Conservation (phyloP, 352 stramenopile genomes). For the Globisporangium apiculatum region DNA sequence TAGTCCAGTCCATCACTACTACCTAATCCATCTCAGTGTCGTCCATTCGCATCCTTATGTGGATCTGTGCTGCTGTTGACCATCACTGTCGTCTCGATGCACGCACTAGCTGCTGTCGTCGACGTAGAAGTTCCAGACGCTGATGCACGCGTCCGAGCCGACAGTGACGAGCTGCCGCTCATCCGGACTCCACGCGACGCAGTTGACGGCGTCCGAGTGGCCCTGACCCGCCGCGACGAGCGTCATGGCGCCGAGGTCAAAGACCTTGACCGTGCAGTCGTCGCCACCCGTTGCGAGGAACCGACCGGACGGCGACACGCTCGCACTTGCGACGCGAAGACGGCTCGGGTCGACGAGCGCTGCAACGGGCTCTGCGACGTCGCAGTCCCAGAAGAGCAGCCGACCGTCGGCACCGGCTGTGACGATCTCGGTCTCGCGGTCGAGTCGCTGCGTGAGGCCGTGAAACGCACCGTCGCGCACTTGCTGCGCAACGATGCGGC, state of each 20-base stretch:
- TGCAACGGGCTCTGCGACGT: slow-evolving; percentile 74
- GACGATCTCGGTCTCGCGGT: slow-evolving; percentile 89
- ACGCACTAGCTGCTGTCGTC: slow-evolving; percentile 10
- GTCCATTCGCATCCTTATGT: too few species aligned
- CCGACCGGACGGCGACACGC: slow-evolving; percentile 54
- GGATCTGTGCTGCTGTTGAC: too few species aligned
- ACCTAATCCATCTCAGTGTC: too few species aligned
- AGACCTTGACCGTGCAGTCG: slow-evolving; percentile 83
- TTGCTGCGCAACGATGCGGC: slow-evolving; percentile 76
- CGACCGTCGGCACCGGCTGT: slow-evolving; percentile 76
- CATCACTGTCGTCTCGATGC: too few species aligned
- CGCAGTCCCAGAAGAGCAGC: slow-evolving; percentile 89
- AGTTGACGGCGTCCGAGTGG: slow-evolving; percentile 70
- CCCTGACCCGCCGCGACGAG: slow-evolving; percentile 45
- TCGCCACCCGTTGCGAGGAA: slow-evolving; percentile 79
- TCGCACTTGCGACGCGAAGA: slow-evolving; percentile 30
- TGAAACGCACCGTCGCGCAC: slow-evolving; percentile 73
- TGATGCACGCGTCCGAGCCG: slow-evolving; percentile 85
- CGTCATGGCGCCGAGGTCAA: slow-evolving; percentile 33
- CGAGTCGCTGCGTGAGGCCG: slow-evolving; percentile 77
- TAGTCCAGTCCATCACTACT: too few species aligned
- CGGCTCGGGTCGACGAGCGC: slow-evolving; percentile 35
- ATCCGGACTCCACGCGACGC: slow-evolving; percentile 83
- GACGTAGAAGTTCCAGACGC: slow-evolving; percentile 89
- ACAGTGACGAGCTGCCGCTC: slow-evolving; percentile 90